phyloP scores from a whole-genome alignment of 495 filamentous ascomycete species.

The Penicillium fimorum region DNA sequence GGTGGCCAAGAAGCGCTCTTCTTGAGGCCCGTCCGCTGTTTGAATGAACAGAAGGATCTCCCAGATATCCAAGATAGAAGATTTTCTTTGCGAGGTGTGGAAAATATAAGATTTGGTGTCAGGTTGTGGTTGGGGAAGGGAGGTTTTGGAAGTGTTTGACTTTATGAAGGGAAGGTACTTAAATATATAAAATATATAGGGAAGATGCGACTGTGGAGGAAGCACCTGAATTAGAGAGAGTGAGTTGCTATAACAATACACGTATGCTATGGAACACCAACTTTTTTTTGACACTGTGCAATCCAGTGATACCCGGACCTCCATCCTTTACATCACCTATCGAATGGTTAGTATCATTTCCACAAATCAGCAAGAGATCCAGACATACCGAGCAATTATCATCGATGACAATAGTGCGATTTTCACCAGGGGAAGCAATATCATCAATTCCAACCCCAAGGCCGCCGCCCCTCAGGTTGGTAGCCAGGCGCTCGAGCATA shows the following conservation, averaged over 20 bases:
- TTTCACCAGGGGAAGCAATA: slow-evolving; percentile 1
- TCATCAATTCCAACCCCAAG: slow-evolving; percentile 14
- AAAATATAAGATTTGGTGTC: too few relatives aligned
- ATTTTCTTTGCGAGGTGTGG: too few relatives aligned
- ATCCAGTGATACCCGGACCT: background rate
- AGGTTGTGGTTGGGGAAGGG: too few relatives aligned
- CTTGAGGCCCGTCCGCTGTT: too few relatives aligned
- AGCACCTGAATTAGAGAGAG: background rate
- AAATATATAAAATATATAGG: background rate
- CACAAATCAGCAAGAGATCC: background rate
- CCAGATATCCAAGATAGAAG: too few relatives aligned
- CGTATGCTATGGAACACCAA: background rate
- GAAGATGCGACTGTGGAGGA: background rate
- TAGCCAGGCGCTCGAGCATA: slow-evolving; percentile 59
- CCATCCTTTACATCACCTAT: slow-evolving; percentile 26
- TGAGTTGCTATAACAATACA: background rate
- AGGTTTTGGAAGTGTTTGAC: too few relatives aligned
- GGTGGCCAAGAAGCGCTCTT: too few relatives aligned
- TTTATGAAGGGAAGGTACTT: background rate
- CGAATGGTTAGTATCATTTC: slow-evolving; percentile 5
- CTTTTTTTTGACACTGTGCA: background rate
- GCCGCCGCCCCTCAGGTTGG: slow-evolving; percentile 40
- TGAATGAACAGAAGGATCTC: too few relatives aligned
- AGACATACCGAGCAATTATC: slow-evolving; percentile 45
- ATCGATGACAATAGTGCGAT: slow-evolving; percentile 34